Evolutionary conservation across 331 rosid genomes (phyloP), one percentile per base, ranked within the genome.

Genomic region (Pyrus hybrid): DNA sequence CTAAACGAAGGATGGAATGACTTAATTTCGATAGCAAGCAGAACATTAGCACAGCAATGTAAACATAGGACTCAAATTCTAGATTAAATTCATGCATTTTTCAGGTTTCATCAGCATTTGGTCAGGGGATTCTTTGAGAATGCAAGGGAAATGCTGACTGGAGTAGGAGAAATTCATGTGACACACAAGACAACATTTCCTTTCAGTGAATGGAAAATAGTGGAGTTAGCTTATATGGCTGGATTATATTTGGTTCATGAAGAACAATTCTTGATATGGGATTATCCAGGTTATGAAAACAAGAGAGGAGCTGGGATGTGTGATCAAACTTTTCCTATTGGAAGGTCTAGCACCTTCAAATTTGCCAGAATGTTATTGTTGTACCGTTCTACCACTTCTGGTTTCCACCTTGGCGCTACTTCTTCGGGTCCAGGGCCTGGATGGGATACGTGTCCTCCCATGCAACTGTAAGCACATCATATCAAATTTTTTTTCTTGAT

Each of bases 171-270:
- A 74, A 74, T 82, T 63, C 86, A 85, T 35, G 81, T 85, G 3
- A 68, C 88, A 14, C 88, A 85, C 79, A 79, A 83, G 82, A 80
- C 64, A 2, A 60, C 73, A 57, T 0, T 28, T 66, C 86, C 88
- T n/a, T 85, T 45, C 71, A n/a, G 13, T 20, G 12, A 41, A 54
- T 82, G 88, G 88, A 23, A 69, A 4, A 58, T 79, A 30, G 84
- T 17, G 76, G 32, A 73, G 63, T 32, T 76, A 26, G 86, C 82
- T 8, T 0, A 1, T 54, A 16, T 67, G 7, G 33, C 13, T 22
- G 86, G 76, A 1, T 47, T 85, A 5, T 0, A 0, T 54, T 41
- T 79, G 72, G 58, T 72, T 16, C 54, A 79, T 25, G 32, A 58
- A 28, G 76, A 45, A 2, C 2, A 8, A 7, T 81, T 81, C 30